Conservation (phyloP, 208 protist genomes). For the Naegleria gruberi region DNA sequence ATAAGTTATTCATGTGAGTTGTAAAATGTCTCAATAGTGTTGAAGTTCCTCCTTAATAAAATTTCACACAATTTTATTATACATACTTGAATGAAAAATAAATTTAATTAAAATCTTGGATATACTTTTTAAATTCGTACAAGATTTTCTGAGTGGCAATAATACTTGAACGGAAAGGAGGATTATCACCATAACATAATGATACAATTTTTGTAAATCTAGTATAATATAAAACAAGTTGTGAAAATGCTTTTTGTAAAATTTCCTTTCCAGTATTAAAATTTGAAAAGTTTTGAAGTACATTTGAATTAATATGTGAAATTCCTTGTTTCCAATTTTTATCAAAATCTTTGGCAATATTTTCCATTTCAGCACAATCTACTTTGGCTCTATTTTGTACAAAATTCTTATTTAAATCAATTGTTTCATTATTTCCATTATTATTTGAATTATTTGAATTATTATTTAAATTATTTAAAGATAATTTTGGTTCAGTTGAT, state of each 20-base stretch:
- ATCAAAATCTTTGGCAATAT: conserved; percentile 1
- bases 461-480: no score
- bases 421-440: not conserved
- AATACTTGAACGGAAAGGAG: not conserved
- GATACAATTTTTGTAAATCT: not conserved
- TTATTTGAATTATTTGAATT: not conserved
- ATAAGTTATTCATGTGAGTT: no score
- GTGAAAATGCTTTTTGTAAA: not conserved
- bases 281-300: conserved; percentile 4
- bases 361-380: not conserved
- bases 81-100: no score
- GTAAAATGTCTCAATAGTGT: no score
- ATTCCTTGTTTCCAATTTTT: conserved; percentile 1
- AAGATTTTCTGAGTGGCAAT: not conserved
- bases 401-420: not conserved
- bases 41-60: no score
- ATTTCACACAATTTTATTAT: no score
- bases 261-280: not conserved
- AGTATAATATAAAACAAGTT: not conserved
- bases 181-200: not conserved
- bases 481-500: not conserved
- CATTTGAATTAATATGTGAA: not conserved
- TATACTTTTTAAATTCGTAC: not conserved
- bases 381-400: not conserved
- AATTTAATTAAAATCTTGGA: not conserved